Base-by-base conservation (phyloP, 2,329 filamentous ascomycete species). In the Nothopassalora personata region DNA sequence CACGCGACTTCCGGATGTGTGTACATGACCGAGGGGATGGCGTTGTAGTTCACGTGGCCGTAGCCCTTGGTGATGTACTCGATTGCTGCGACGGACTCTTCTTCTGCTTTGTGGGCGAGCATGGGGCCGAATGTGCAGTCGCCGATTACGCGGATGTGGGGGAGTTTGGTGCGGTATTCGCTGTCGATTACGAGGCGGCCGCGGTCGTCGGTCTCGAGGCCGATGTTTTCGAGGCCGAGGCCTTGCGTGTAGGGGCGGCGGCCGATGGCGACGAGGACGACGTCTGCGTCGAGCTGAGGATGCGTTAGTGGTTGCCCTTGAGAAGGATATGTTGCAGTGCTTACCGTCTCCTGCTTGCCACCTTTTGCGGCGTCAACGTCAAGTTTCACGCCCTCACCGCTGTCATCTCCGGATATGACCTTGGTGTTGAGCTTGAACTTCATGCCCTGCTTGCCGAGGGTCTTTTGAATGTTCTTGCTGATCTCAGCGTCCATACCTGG, bases 11-110 rank as follows among this genome's bases (percentile, higher is more conserved):
- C 94, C 34, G 94, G 94, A 80, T 97, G 88, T 10, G 94, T 97
- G 85, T 99, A 99, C 94, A 99, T 99, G 79, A 99, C 94, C 34
- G 90, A 94, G 66, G 94, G 94, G 73, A 99, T 99, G 76, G 89
- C 90, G 71, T 86, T 90, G 80, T 99, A 99, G 87, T 99, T 99
- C 79, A 99, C 94, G 78, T 99, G 94, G 60, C 94, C 94, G 77
- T 95, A 89, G 66, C 91, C 91, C 83, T 97, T 97, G 81, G 90
- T 93, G 78, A 99, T 94, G 82, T 91, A 97, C 79, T 99, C 94
- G 64, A 97, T 83, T 59, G 88, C 93, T 33, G 94, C 94, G 64
- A 97, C 92, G 61, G 85, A 94, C 80, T 99, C 94, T 79, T 99
- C 94, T 79, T 99, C 94, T 54, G 94, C 94, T 85, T 99, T 99